These are phyloP conservation scores for Gossypioides kirkii DNA, from an alignment of 345 rosid genomes.

Conservation along the genomic window DNA sequence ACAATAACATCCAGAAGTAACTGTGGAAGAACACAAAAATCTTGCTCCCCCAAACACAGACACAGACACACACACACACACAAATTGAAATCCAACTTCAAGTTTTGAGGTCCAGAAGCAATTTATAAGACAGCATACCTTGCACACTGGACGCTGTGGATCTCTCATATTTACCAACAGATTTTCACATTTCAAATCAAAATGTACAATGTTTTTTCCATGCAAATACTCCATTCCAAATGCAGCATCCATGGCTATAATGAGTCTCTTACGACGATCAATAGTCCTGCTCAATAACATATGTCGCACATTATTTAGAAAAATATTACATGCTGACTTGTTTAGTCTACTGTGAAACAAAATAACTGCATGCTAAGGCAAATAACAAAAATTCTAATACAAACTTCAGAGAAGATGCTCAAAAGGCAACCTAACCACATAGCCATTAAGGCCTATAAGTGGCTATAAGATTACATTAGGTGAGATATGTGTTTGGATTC, in stretches of 20 bases:
- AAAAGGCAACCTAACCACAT: constrained; percentile 11
- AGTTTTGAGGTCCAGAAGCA: constrained; percentile 6
- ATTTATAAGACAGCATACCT: constrained; percentile 41
- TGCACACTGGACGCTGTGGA: constrained; percentile 95
- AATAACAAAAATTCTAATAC: neutral
- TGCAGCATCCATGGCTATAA: constrained; percentile 96
- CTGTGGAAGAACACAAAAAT: neutral
- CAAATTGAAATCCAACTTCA: constrained; percentile 10
- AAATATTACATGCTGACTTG: constrained; percentile 15
- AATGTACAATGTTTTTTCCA: constrained; percentile 94
- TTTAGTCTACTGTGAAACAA: constrained; percentile 5
- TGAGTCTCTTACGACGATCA: constrained; percentile 98
- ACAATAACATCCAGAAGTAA: constrained; percentile 8
- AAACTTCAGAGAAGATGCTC: constrained; percentile 7
- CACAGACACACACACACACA: neutral
- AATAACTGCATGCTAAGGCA: neutral
- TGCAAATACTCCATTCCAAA: constrained; percentile 99
- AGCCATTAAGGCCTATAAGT: neutral
- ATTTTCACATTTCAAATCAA: constrained; percentile 96
- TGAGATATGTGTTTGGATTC: too few relatives aligned
- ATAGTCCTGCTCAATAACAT: constrained; percentile 60
- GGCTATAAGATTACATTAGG: too few relatives aligned
- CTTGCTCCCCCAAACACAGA: neutral
- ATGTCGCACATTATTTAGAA: constrained; percentile 16
- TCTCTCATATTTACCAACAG: constrained; percentile 98